These are phyloP conservation scores for Erucastrum elatum DNA, from an alignment of 345 rosid genomes.

Conservation along the genomic window DNA sequence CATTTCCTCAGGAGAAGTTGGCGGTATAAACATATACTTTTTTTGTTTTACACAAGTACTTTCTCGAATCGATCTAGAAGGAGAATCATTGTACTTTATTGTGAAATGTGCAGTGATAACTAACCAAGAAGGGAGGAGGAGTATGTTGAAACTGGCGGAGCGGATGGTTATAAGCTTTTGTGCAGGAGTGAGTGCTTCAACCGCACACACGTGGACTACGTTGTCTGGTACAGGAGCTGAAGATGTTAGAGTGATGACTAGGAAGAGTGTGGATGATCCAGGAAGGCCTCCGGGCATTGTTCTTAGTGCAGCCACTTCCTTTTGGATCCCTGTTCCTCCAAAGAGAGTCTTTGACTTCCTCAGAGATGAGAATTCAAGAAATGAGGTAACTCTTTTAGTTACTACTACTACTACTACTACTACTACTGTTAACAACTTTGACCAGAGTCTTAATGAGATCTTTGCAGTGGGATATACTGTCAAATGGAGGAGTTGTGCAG, in stretches of 20 bases:
- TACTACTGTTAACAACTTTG: neutral
- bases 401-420: neutral
- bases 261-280: slow-evolving; percentile 92
- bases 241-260: slow-evolving; percentile 92
- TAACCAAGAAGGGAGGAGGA: slow-evolving; percentile 81
- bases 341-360: slow-evolving; percentile 81
- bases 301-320: slow-evolving; percentile 94
- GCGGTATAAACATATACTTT: slow-evolving; percentile 46
- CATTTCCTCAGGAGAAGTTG: slow-evolving; percentile 65
- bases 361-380: slow-evolving; percentile 84
- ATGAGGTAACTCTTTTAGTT: slow-evolving; percentile 50
- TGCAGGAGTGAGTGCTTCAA: slow-evolving; percentile 89
- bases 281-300: slow-evolving; percentile 96
- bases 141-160: slow-evolving; percentile 91
- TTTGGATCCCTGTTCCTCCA: slow-evolving; percentile 91
- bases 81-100: neutral
- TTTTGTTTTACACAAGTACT: neutral
- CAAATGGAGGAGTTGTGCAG: slow-evolving; percentile 88
- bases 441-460: neutral
- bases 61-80: neutral
- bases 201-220: slow-evolving; percentile 89
- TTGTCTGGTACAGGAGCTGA: slow-evolving; percentile 87
- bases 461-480: slow-evolving; percentile 85
- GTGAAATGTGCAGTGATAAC: slow-evolving; percentile 43
- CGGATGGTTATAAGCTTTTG: slow-evolving; percentile 91